Evolutionary conservation across 2,329 filamentous ascomycete species (phyloP), one percentile per base, ranked within the genome.

Genomic region (Hymenoscyphus albidus): DNA sequence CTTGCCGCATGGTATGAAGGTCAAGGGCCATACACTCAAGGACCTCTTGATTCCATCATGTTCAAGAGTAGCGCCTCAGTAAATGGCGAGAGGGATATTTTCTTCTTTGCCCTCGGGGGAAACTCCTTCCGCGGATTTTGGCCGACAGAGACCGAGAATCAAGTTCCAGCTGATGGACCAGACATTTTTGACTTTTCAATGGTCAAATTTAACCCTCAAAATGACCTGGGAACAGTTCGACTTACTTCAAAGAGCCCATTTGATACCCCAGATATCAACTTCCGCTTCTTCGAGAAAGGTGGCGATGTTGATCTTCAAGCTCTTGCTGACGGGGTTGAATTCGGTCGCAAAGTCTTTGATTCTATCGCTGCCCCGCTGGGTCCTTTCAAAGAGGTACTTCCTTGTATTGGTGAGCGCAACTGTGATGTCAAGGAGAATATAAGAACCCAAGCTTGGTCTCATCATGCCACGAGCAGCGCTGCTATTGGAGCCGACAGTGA

Each of bases 181-280:
- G 59, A 60, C 38, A 57, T 51, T 16, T 59, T 63, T 38, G 67
- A 64, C 22, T 66, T 65, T 59, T 60, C 32, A 35, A 67, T 68
- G 62, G 69, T 68, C 1, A 88, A 89, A 75, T 81, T 84, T 0
- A 86, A 88, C 70, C 81, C 87, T 0, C 82, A 85, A 62, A 89
- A 90, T 65, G 77, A 71, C 0, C 81, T 81, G 3, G 89, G 89
- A 7, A 82, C 80, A 1, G 88, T 92, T 3, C 82, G 75, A 3
- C 82, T 92, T 9, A 79, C 78, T 18, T 87, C 85, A 0, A 77
- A 82, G 0, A 83, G 91, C 71, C 88, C 89, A 0, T 82, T 84
- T 1, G 88, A 90, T 63, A 78, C 80, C 4, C 89, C 89, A 0
- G 74, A 82, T 2, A 89, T 91, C 69, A 78, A 78, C 59, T 89